Evolutionary conservation across 1,284 basidiomycete species (phyloP).

Genomic region (Fomitopsis betulina): DNA sequence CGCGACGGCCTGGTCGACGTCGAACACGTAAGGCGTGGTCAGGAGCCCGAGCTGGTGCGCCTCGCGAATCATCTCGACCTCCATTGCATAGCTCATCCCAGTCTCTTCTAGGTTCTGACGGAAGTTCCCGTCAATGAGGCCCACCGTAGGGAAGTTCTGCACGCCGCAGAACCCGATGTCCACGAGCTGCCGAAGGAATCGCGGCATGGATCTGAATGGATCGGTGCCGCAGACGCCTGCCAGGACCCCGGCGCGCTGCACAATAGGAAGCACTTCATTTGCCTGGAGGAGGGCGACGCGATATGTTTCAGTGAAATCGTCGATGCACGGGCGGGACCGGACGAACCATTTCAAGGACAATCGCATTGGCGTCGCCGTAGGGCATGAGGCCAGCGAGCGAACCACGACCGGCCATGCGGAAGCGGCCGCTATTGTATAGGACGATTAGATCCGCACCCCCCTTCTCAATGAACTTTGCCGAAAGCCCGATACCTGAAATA

Average conservation of each 20-base stretch:
- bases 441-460: slow-evolving; percentile 22
- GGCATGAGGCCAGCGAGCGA: slow-evolving; percentile 22
- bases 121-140: slow-evolving; percentile 20
- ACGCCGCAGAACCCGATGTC: slow-evolving; percentile 22
- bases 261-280: slow-evolving; percentile 18
- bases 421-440: slow-evolving; percentile 22
- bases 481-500: slow-evolving; percentile 16
- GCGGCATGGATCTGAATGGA: slow-evolving; percentile 21
- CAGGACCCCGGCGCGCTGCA: slow-evolving; percentile 14
- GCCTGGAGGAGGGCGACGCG: slow-evolving; percentile 9
- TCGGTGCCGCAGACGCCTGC: slow-evolving; percentile 22
- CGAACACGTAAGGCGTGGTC: slow-evolving; percentile 21
- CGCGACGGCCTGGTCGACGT: slow-evolving; percentile 15
- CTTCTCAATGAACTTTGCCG: slow-evolving; percentile 21
- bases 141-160: slow-evolving; percentile 24
- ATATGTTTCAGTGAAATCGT: background rate
- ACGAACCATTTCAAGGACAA: slow-evolving; percentile 19
- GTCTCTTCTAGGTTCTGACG: slow-evolving; percentile 22
- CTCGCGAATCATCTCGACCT: slow-evolving; percentile 21
- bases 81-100: slow-evolving; percentile 20
- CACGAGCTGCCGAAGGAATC: slow-evolving; percentile 18
- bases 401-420: slow-evolving; percentile 20
- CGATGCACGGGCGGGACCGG: background rate
- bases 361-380: slow-evolving; percentile 21
- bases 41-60: slow-evolving; percentile 19